Conservation (phyloP, 768 basidiomycete genomes). For the Pisolithus microcarpus region DNA sequence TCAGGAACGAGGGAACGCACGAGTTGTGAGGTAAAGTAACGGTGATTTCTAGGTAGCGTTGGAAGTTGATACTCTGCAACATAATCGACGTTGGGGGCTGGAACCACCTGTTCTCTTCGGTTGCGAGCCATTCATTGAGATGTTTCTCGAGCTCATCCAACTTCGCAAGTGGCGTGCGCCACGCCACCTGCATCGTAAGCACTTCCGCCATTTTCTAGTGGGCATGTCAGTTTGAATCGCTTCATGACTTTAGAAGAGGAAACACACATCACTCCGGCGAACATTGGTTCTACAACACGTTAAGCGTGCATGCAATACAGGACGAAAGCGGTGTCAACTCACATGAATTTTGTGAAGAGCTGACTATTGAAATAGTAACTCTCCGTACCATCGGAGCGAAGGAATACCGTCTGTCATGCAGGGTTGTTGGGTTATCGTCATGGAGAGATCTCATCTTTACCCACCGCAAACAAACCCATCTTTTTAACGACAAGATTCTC, state of each 20-base stretch:
- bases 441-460: slow-evolving; percentile 8
- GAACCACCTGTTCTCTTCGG: slow-evolving; percentile 77
- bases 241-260: background rate
- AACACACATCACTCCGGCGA: slow-evolving; percentile 58
- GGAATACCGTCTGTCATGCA: slow-evolving; percentile 51
- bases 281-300: slow-evolving; percentile 49
- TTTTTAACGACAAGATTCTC: slow-evolving; percentile 73
- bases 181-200: slow-evolving; percentile 63
- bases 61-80: slow-evolving; percentile 57
- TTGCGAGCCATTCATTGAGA: slow-evolving; percentile 69
- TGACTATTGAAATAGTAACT: slow-evolving; percentile 80
- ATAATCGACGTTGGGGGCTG: slow-evolving; percentile 58
- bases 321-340: slow-evolving; percentile 15
- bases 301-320: background rate
- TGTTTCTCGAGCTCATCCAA: slow-evolving; percentile 60
- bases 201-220: slow-evolving; percentile 59
- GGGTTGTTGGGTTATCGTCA: background rate
- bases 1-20: slow-evolving; percentile 22
- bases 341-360: slow-evolving; percentile 71
- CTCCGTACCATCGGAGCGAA: slow-evolving; percentile 67
- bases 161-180: slow-evolving; percentile 68
- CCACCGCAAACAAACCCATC: slow-evolving; percentile 70
- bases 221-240: slow-evolving; percentile 6
- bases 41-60: slow-evolving; percentile 60
- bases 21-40: slow-evolving; percentile 54